phyloP scores from a whole-genome alignment of 768 basidiomycete genomes.

The Amanita pallidorosea region DNA sequence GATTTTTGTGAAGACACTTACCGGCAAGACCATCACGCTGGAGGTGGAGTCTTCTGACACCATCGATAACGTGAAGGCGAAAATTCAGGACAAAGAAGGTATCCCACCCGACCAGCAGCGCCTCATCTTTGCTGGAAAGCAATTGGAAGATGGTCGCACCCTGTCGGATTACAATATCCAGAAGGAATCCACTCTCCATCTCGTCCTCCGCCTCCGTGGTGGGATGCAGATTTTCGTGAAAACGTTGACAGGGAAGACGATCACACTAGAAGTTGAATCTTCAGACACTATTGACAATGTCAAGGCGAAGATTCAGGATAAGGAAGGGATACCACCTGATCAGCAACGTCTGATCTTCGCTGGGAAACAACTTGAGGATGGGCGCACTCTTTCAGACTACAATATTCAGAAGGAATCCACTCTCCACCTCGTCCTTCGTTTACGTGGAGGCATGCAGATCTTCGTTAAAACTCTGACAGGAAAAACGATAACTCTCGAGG shows the following conservation, averaged over 20 bases:
- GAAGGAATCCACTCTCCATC: slow-evolving; percentile 53
- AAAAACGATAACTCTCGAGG: slow-evolving; percentile 88
- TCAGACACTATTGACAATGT: slow-evolving; percentile 72
- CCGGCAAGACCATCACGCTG: slow-evolving; percentile 86
- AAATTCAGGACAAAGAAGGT: slow-evolving; percentile 81
- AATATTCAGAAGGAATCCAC: slow-evolving; percentile 96
- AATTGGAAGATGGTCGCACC: slow-evolving; percentile 75
- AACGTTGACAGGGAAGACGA: slow-evolving; percentile 84
- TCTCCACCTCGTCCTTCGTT: slow-evolving; percentile 79
- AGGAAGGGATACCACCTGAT: slow-evolving; percentile 76
- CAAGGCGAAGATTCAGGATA: slow-evolving; percentile 79
- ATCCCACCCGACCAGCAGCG: slow-evolving; percentile 76
- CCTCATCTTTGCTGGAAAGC: slow-evolving; percentile 75
- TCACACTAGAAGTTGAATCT: slow-evolving; percentile 76
- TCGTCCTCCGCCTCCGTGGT: slow-evolving; percentile 36
- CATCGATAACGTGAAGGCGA: slow-evolving; percentile 71
- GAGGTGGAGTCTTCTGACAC: slow-evolving; percentile 76
- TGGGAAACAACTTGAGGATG: slow-evolving; percentile 93
- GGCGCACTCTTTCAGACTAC: slow-evolving; percentile 81
- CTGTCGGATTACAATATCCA: slow-evolving; percentile 62
- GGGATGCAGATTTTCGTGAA: slow-evolving; percentile 85
- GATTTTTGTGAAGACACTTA: slow-evolving; percentile 83
- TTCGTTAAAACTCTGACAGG: slow-evolving; percentile 79
- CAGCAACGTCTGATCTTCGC: slow-evolving; percentile 96
- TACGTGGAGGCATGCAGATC: slow-evolving; percentile 87